Base-by-base conservation (phyloP, 2,329 filamentous ascomycete species). In the Diaporthe destruens region DNA sequence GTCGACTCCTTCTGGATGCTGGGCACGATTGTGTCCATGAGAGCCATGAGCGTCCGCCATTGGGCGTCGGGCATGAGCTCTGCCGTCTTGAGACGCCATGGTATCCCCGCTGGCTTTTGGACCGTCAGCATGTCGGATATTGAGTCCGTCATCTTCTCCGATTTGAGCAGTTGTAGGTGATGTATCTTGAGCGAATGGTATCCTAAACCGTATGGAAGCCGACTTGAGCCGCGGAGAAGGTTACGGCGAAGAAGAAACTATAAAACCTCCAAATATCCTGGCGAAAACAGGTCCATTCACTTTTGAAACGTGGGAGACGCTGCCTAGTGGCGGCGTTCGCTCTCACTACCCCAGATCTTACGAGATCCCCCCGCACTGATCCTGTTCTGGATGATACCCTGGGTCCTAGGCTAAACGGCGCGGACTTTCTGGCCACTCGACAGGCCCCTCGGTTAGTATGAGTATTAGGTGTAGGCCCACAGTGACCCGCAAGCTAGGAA, bases 1-100 rank as follows among this genome's bases (percentile, higher is more conserved):
- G 73, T 8, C n/a, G 74, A 74, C 42, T 75, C 67, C 14, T 69
- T 71, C 25, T 75, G 71, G n/a, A 78, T 51, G 5, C 75, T 72
- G 3, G 77, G 75, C 53, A 76, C 51, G 18, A 77, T 32, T 6
- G 77, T 59, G 65, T 77, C 76, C 76, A 79, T 76, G 51, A 79
- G 57, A 9, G 75, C 74, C 71, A 78, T 71, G n/a, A 79, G 72
- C 32, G 77, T 75, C 44, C 56, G 71, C 77, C 76, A 78, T 44
- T 76, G 74, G 12, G 18, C 55, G 8, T 74, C 59, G 39, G 47
- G 74, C 32, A 78, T 71, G 16, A 69, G 51, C 29, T 75, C 71
- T 23, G 55, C 47, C 3, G 53, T 53, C 53, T 74, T 74, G 51
- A 72, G 39, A 16, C 71, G 66, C 72, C 72, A 74, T 67, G 84